Base-by-base conservation (phyloP, 768 basidiomycete species). In the Termitomyces titanicus region DNA sequence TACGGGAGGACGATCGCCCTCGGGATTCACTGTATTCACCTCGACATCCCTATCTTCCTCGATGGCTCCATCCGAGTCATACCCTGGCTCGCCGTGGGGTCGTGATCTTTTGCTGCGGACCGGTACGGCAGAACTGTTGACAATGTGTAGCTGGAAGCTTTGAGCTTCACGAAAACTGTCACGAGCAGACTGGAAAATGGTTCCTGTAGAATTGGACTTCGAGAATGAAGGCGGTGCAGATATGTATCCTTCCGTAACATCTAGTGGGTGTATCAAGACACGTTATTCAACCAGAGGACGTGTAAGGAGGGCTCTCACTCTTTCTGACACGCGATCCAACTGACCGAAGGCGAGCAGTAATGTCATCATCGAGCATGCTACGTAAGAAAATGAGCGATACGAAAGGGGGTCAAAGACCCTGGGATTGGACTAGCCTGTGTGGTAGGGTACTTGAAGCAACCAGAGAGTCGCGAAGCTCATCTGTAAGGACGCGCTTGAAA, bases 211-310 rank as follows among this genome's bases (percentile, higher is more conserved):
- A 45, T 72, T 64, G 51, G 77, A 62, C 62, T 72, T 76, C 57
- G 71, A 66, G 48, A 77, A 74, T 47, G 77, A 72, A 10, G 73
- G 65, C 8, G 72, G 68, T 31, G 69, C 49, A 25, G 72, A 72
- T 29, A 65, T 63, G 62, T 87, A 88, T 53, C 86, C 86, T 67
- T 87, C 80, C 20, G 72, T 72, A 47, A 88, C 86, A 64, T 72
- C 85, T 88, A 59, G 63, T 60, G 53, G 60, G 50, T 63, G 67
- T 56, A 65, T 67, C 48, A 64, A 53, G 65, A 68, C 62, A 66
- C 60, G 68, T 66, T 25, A 33, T 34, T n/a, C 3, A 40, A 25
- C 34, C 38, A 15, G 31, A 57, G 29, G 35, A 35, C 45, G 53
- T 39, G 47, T 46, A 31, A 46, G 25, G 37, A 27, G 5, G 29